These are phyloP conservation scores for Cryptosporidium bovis DNA, from an alignment of 169 alveolate genomes.

Conservation along the genomic window DNA sequence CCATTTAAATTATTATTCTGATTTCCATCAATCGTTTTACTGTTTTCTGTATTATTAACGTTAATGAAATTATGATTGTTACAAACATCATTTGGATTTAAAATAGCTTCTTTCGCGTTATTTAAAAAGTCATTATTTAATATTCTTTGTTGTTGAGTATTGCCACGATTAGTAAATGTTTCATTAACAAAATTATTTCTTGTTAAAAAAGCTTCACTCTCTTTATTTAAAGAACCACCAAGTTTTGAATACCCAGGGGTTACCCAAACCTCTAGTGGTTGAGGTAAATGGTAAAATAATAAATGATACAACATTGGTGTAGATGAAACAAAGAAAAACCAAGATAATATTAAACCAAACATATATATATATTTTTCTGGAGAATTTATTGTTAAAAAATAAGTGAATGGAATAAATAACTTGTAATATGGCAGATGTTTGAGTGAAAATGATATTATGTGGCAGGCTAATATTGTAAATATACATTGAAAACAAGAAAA, in stretches of 20 bases:
- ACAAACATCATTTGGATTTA: background rate
- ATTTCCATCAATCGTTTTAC: background rate
- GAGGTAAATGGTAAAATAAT: slow-evolving; percentile 63
- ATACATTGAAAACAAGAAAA: slow-evolving; percentile 58
- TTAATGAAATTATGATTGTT: background rate
- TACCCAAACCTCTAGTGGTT: slow-evolving; percentile 74
- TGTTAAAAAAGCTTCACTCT: background rate
- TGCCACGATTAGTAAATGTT: background rate
- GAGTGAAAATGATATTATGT: slow-evolving; percentile 18
- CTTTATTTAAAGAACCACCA: slow-evolving; percentile 9
- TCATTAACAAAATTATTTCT: background rate
- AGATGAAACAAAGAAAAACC: slow-evolving; percentile 49
- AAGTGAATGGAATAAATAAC: slow-evolving; percentile 50
- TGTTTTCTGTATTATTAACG: background rate
- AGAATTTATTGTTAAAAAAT: slow-evolving; percentile 45
- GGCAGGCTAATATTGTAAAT: slow-evolving; percentile 37
- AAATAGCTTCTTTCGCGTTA: background rate
- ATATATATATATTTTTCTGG: slow-evolving; percentile 56
- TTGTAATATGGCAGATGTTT: slow-evolving; percentile 46
- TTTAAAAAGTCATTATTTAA: too few relatives aligned
- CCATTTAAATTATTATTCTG: background rate
- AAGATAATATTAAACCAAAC: slow-evolving; percentile 29
- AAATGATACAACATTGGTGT: slow-evolving; percentile 66
- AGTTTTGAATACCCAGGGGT: slow-evolving; percentile 52
- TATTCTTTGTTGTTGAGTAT: too few relatives aligned